Base-by-base conservation (phyloP, 2,329 filamentous ascomycete genomes). In the Penicillium sp. region DNA sequence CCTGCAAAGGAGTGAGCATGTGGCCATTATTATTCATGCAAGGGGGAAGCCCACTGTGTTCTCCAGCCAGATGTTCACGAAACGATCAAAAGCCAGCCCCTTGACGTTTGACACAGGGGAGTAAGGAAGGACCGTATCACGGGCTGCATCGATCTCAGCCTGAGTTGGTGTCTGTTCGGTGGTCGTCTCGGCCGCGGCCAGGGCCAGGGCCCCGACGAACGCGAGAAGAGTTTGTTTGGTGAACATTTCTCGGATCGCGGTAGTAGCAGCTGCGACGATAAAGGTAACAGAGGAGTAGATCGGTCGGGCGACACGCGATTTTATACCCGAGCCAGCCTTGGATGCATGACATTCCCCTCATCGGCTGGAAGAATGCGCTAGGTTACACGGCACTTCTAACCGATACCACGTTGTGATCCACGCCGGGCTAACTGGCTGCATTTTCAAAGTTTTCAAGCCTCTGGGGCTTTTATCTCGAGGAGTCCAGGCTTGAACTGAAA, bases 21-120 rank as follows among this genome's bases (percentile, higher is more conserved):
- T 79, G 81, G 1, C 79, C 80, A 55, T 47, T n/a, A 15, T 25
- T n/a, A 43, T 21, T 11, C 5, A 36, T 34, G 76, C 70, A 62
- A 77, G 4, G 40, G 36, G 41, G 8, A 8, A 5, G 64, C 87
- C 55, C 58, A 73, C 82, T 41, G 87, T 89, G 70, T 92, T 92
- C 76, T 92, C 90, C 38, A 91, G 82, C 87, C 87, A 92, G 72
- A 92, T 85, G 57, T 86, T 82, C 53, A 84, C 84, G 60, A 90
- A 83, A 23, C 88, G 84, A 71, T 92, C 83, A 70, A 92, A 92
- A 0, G 81, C 87, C 70, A 87, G 84, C 64, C 90, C 90, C 68
- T 84, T 81, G 48, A 92, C 85, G 65, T 84, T 73, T 70, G 81
- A 87, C 19, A 83, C 85, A 1, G 87, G 86, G 62, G 84, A 86